phyloP scores from a whole-genome alignment of 1,284 basidiomycete species.

The Kwoniella shivajii region DNA sequence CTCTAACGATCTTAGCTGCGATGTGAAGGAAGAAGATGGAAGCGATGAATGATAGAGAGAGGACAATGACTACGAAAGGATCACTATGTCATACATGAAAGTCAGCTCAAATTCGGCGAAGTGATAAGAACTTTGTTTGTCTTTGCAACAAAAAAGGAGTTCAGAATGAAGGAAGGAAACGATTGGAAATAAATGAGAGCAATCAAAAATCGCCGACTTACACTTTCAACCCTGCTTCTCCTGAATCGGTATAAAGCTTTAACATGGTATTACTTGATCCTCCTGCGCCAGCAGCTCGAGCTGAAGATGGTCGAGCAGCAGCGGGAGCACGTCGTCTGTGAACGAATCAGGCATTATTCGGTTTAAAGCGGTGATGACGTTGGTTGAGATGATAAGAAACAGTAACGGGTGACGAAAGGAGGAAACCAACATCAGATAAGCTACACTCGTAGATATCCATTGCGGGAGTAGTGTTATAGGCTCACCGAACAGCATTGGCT shows the following conservation, averaged over 20 bases:
- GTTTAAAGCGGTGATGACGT: background rate
- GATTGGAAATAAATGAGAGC: background rate
- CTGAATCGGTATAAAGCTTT: constrained; percentile 91
- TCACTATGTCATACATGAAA: constrained; percentile 63
- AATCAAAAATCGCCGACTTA: constrained; percentile 57
- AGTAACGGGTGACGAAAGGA: background rate
- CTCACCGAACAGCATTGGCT: constrained; percentile 52
- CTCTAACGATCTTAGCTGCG: constrained; percentile 88
- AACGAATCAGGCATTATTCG: background rate
- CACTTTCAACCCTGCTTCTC: constrained; percentile 95
- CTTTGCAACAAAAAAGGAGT: background rate
- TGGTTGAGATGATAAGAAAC: background rate
- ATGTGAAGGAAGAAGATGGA: constrained; percentile 99
- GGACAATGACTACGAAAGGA: constrained; percentile 95
- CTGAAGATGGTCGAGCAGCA: constrained; percentile 78
- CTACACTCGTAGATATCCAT: background rate
- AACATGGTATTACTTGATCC: constrained; percentile 98
- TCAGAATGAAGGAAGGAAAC: background rate
- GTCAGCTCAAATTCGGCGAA: background rate
- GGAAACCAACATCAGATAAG: background rate
- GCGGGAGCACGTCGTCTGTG: constrained; percentile 76
- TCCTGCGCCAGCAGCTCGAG: constrained; percentile 90
- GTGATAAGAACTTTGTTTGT: no score
- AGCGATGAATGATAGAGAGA: constrained; percentile 96
- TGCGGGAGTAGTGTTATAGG: background rate